Evolutionary conservation across 2,329 filamentous ascomycete genomes (phyloP).

Genomic region (Geosmithia flava): DNA sequence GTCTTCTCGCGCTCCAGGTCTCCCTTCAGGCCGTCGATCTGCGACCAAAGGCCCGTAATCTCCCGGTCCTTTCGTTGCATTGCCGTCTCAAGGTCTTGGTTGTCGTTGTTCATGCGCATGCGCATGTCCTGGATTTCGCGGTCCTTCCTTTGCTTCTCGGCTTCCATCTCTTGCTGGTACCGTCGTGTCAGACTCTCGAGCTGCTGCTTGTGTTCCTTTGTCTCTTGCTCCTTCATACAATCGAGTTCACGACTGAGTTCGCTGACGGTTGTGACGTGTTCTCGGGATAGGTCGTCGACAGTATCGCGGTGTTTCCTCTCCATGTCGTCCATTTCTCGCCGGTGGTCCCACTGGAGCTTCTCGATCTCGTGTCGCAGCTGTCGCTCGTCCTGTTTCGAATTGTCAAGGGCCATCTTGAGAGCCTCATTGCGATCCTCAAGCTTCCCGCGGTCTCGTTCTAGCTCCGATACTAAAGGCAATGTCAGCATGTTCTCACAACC

Average conservation of each 20-base stretch:
- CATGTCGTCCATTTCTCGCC: constrained; percentile 41
- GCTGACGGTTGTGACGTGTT: constrained; percentile 19
- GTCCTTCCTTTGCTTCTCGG: constrained; percentile 44
- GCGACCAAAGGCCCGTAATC: constrained; percentile 31
- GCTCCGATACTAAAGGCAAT: constrained; percentile 25
- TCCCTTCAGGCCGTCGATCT: constrained; percentile 29
- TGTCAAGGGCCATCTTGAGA: constrained; percentile 53
- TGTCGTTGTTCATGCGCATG: constrained; percentile 35
- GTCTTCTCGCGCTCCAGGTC: constrained; percentile 51
- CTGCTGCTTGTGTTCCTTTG: constrained; percentile 54
- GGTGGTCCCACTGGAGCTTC: constrained; percentile 21
- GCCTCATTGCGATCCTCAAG: constrained; percentile 31
- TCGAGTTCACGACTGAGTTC: constrained; percentile 32
- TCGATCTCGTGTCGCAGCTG: constrained; percentile 21
- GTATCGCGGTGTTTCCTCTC: constrained; percentile 20
- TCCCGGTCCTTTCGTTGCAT: constrained; percentile 42
- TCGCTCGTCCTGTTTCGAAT: constrained; percentile 20
- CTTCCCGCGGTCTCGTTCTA: constrained; percentile 34
- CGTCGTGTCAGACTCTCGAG: constrained; percentile 51
- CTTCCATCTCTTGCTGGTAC: constrained; percentile 52
- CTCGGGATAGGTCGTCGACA: constrained; percentile 20
- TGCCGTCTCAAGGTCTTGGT: constrained; percentile 33
- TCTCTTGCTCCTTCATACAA: constrained; percentile 26
- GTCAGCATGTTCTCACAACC: constrained; percentile 4
- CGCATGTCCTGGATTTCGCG: constrained; percentile 57